Conservation (phyloP, 441 rosid genomes). For the Hura crepitans region DNA sequence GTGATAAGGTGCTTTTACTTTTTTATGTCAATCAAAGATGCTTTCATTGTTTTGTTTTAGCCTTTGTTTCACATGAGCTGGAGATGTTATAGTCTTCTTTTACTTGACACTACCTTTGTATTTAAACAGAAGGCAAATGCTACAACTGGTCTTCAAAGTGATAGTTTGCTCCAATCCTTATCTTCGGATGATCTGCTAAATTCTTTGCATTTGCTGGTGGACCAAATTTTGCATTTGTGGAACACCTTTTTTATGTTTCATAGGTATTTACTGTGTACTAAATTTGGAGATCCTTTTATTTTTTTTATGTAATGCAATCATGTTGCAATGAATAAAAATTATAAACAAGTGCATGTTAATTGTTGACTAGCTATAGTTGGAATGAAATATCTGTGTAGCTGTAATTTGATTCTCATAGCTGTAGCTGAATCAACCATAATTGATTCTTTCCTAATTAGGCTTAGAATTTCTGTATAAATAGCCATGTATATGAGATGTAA, state of each 20-base stretch:
- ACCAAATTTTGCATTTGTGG: constrained; percentile 67
- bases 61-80: constrained; percentile 1
- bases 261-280: constrained; percentile 41
- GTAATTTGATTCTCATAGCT: no score
- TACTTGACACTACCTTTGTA: constrained; percentile 16
- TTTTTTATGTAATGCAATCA: not conserved
- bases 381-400: no score
- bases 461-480: no score
- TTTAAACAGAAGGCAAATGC: constrained; percentile 44
- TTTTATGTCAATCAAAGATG: not conserved
- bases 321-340: not conserved
- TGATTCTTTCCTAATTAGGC: no score
- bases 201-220: constrained; percentile 50
- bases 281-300: not conserved
- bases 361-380: no score
- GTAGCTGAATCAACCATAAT: no score
- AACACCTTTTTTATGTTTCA: constrained; percentile 67
- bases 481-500: no score
- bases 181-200: constrained; percentile 48
- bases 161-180: constrained; percentile 39
- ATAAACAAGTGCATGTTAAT: not conserved
- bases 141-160: constrained; percentile 34
- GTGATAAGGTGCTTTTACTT: constrained; percentile 56
- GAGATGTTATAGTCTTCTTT: not conserved
- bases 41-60: constrained; percentile 8